phyloP scores from a whole-genome alignment of 2,329 filamentous ascomycete genomes.

The Xylaria sp. region DNA sequence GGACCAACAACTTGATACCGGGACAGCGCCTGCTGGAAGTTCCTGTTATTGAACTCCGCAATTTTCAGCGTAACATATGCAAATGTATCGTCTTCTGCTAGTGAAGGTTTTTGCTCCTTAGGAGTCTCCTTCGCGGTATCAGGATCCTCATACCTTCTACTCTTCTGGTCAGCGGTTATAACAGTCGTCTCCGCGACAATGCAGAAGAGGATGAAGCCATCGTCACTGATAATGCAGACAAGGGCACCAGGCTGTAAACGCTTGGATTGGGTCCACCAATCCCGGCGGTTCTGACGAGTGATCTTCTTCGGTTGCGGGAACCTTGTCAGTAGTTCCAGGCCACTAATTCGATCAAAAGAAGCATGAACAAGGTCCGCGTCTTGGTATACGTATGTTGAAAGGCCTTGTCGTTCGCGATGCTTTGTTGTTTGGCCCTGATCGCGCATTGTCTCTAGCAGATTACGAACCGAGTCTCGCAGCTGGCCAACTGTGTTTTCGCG shows the following conservation, averaged over 20 bases:
- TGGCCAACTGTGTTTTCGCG: constrained; percentile 67
- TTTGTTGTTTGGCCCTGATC: constrained; percentile 26
- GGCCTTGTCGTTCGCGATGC: constrained; percentile 39
- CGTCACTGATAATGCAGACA: constrained; percentile 59
- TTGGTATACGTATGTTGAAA: constrained; percentile 54
- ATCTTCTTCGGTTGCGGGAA: constrained; percentile 58
- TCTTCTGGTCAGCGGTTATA: constrained; percentile 36
- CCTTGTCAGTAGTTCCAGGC: constrained; percentile 57
- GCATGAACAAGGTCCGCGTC: constrained; percentile 49
- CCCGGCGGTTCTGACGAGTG: constrained; percentile 49
- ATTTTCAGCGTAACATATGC: constrained; percentile 51
- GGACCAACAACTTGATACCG: constrained; percentile 47
- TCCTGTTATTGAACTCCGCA: constrained; percentile 40
- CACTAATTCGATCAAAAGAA: constrained; percentile 53
- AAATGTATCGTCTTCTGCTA: constrained; percentile 48
- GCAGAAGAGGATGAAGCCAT: constrained; percentile 55
- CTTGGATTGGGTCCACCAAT: constrained; percentile 64
- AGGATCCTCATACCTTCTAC: background rate
- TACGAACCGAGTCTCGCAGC: constrained; percentile 60
- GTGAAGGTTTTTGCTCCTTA: constrained; percentile 37
- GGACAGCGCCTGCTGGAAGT: constrained; percentile 43
- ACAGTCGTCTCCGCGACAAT: constrained; percentile 52
- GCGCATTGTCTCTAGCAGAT: constrained; percentile 53
- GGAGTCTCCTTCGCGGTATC: background rate
- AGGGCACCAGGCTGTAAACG: constrained; percentile 62